Base-by-base conservation (phyloP, 441 rosid species). In the Aleurites moluccanus region DNA sequence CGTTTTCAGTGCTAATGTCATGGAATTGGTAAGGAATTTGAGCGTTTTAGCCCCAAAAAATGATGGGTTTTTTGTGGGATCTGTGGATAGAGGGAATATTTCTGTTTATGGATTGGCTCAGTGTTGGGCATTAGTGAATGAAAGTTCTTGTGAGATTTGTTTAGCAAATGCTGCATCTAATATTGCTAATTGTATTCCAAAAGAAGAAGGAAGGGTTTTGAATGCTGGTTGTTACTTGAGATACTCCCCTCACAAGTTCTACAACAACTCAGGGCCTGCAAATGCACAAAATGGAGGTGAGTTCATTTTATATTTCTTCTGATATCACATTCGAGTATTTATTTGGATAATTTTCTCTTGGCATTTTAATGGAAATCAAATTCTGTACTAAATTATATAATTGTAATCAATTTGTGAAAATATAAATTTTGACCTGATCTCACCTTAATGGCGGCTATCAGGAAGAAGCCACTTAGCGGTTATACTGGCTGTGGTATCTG, bases 51-150 rank as follows among this genome's bases (percentile, higher is more conserved):
- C 95, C 28, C 80, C 78, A 14, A 81, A 55, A 55, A 88, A 84
- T 57, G 86, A 74, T 69, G 90, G 97, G 20, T 92, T 92, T 80
- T 85, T 59, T 16, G 94, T 86, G 20, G 97, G 92, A 2, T 83
- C 80, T 28, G 87, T 85, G 81, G 70, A 73, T 49, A 81, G 75
- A 65, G 82, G 80, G 76, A 89, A 92, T 85, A 83, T 78, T 65
- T 80, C 89, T 52, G 96, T 87, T 86, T 91, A 87, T 77, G 98
- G 95, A 47, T 75, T 94, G 80, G 98, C 94, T 73, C 98, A 94
- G 81, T 94, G 97, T 76, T 94, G 98, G 98, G 85, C 88, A 71
- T 67, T 80, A 10, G 80, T 90, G 18, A 85, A 77, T 67, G 47
- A 75, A 1, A 88, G 84, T 73, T 85, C 80, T 13, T 94, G 97